These are phyloP conservation scores for Apiotrichum laibachii DNA, from an alignment of 1,284 basidiomycete species.

Conservation along the genomic window DNA sequence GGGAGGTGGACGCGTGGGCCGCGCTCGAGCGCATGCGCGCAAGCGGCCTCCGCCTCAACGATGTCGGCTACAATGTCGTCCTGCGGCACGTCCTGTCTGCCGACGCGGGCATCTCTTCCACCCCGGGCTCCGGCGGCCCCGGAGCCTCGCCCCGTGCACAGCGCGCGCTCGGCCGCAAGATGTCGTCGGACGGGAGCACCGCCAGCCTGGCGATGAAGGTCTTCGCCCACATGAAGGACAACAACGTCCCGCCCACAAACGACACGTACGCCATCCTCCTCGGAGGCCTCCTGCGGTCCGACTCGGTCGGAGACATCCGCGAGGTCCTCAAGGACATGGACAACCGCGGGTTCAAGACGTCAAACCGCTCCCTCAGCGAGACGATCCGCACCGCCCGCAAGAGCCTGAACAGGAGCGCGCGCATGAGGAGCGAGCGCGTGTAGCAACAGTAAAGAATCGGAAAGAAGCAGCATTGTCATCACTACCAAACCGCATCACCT, in stretches of 20 bases:
- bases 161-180: background rate
- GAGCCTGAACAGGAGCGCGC: background rate
- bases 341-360: conserved; percentile 45
- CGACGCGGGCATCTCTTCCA: conserved; percentile 9
- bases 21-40: conserved; percentile 63
- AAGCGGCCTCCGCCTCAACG: conserved; percentile 58
- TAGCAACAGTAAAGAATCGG: background rate
- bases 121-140: background rate
- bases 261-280: conserved; percentile 75
- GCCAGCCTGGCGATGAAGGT: conserved; percentile 53
- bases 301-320: conserved; percentile 54
- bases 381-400: conserved; percentile 38
- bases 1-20: conserved; percentile 47
- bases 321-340: conserved; percentile 63
- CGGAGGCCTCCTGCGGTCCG: conserved; percentile 58
- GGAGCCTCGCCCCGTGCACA: background rate
- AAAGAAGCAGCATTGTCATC: background rate
- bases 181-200: conserved; percentile 43
- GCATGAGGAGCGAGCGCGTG: background rate
- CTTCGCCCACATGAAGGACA: conserved; percentile 63
- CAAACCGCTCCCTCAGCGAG: conserved; percentile 51
- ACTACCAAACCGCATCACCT: background rate
- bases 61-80: conserved; percentile 70
- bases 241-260: conserved; percentile 56
- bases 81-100: conserved; percentile 60